phyloP scores from a whole-genome alignment of 2,329 filamentous ascomycete species.

The Botrytis fabae region DNA sequence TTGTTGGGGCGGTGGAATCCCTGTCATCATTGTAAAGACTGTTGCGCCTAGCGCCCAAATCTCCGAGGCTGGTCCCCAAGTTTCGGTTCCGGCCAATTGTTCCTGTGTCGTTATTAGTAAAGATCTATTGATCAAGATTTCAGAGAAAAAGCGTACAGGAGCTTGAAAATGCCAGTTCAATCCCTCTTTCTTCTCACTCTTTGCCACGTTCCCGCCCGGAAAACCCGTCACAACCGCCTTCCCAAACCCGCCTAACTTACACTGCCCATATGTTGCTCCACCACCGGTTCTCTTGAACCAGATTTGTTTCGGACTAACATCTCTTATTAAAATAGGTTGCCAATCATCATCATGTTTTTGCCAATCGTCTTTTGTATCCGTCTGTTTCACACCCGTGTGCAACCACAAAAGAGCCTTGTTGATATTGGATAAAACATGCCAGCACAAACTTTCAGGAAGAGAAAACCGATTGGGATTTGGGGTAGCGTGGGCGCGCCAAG shows the following conservation, averaged over 20 bases:
- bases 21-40: slow-evolving; percentile 39
- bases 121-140: accelerated
- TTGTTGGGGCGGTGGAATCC: slow-evolving; percentile 34
- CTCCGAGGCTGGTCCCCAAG: slow-evolving; percentile 31
- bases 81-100: slow-evolving; percentile 31
- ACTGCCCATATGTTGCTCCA: slow-evolving; percentile 52
- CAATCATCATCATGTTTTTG: slow-evolving; percentile 46
- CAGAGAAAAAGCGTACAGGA: not conserved
- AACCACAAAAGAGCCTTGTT: slow-evolving; percentile 53
- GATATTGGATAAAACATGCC: slow-evolving; percentile 54
- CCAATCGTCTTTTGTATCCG: slow-evolving; percentile 32
- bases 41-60: slow-evolving; percentile 38
- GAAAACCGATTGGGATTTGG: slow-evolving; percentile 34
- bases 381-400: slow-evolving; percentile 49
- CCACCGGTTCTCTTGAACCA: slow-evolving; percentile 52
- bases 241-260: slow-evolving; percentile 54
- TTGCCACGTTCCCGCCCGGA: slow-evolving; percentile 26
- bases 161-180: slow-evolving; percentile 16
- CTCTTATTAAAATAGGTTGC: slow-evolving; percentile 53
- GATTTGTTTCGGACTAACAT: slow-evolving; percentile 50
- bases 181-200: slow-evolving; percentile 26
- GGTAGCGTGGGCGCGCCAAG: slow-evolving; percentile 32
- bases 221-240: slow-evolving; percentile 39
- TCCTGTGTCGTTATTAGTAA: slow-evolving; percentile 28
- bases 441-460: slow-evolving; percentile 55